These are phyloP conservation scores for Xylaria hypoxylon DNA, from an alignment of 2,329 filamentous ascomycete genomes.

Conservation along the genomic window DNA sequence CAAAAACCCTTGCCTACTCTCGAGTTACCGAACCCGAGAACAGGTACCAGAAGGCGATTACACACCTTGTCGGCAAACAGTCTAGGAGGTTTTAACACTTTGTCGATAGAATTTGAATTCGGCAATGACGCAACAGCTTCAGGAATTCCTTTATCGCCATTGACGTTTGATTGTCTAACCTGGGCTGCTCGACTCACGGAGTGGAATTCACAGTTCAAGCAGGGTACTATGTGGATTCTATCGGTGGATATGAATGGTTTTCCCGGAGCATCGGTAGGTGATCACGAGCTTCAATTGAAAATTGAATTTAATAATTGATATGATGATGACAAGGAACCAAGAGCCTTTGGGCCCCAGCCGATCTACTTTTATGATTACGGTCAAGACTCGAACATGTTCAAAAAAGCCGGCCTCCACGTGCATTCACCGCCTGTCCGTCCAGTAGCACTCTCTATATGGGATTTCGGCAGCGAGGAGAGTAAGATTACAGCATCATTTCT, in stretches of 20 bases:
- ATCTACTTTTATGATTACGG: slow-evolving; percentile 16
- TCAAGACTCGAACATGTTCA: slow-evolving; percentile 15
- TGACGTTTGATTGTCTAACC: slow-evolving; percentile 1
- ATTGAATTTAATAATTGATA: neutral
- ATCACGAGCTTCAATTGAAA: neutral
- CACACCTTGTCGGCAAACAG: neutral
- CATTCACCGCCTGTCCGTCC: slow-evolving; percentile 5
- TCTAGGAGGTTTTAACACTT: slow-evolving; percentile 4
- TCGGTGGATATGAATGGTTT: slow-evolving; percentile 7
- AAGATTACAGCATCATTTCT: slow-evolving; percentile 9
- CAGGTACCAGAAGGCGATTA: slow-evolving; percentile 9
- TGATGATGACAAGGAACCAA: slow-evolving; percentile 14
- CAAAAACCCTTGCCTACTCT: neutral
- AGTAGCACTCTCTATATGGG: slow-evolving; percentile 10
- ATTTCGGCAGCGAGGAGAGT: slow-evolving; percentile 3
- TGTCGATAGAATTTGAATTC: slow-evolving; percentile 7
- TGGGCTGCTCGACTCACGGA: slow-evolving; percentile 4
- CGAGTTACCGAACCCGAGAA: neutral
- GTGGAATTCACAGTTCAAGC: slow-evolving; percentile 16
- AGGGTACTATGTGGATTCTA: slow-evolving; percentile 12
- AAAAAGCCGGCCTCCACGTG: slow-evolving; percentile 7
- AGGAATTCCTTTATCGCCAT: slow-evolving; percentile 6
- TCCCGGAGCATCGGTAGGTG: slow-evolving; percentile 4
- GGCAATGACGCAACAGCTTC: slow-evolving; percentile 11
- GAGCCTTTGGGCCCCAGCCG: slow-evolving; percentile 10